These are phyloP conservation scores for Dactylellina haptotyla DNA, from an alignment of 2,329 filamentous ascomycete species.

Conservation along the genomic window DNA sequence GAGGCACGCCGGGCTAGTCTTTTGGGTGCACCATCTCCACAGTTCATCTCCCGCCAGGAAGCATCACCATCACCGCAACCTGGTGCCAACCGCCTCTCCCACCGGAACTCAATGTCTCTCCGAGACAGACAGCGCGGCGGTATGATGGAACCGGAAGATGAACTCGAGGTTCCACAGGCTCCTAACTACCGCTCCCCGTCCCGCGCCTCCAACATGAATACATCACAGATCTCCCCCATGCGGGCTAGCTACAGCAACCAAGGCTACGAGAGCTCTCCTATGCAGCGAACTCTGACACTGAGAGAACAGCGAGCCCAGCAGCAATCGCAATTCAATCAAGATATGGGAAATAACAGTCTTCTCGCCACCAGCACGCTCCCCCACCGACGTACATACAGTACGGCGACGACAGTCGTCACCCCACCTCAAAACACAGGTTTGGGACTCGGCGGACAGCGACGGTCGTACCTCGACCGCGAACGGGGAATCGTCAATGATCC, in stretches of 20 bases:
- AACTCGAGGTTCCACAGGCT: constrained; percentile 40
- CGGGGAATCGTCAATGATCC: constrained; percentile 30
- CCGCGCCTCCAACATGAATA: constrained; percentile 33
- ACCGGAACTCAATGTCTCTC: constrained; percentile 48
- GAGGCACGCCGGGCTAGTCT: constrained; percentile 49
- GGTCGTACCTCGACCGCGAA: constrained; percentile 42
- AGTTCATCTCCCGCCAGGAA: constrained; percentile 44
- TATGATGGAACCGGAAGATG: constrained; percentile 39
- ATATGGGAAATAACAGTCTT: constrained; percentile 16
- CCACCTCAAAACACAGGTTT: constrained; percentile 27
- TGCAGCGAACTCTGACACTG: constrained; percentile 41
- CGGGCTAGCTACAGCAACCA: constrained; percentile 29
- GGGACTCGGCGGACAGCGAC: constrained; percentile 21
- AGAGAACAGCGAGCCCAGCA: constrained; percentile 42
- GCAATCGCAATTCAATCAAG: constrained; percentile 23
- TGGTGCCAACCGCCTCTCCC: constrained; percentile 43
- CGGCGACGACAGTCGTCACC: constrained; percentile 23
- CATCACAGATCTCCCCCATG: constrained; percentile 26
- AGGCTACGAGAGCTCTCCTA: constrained; percentile 31
- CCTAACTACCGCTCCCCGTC: constrained; percentile 39
- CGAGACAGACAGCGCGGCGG: constrained; percentile 27
- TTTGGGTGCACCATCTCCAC: constrained; percentile 31
- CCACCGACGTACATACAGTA: constrained; percentile 44
- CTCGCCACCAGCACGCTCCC: constrained; percentile 26
- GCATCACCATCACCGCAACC: constrained; percentile 50